These are phyloP conservation scores for Ilex asprella DNA, from an alignment of 257 asterid species.

Conservation along the genomic window DNA sequence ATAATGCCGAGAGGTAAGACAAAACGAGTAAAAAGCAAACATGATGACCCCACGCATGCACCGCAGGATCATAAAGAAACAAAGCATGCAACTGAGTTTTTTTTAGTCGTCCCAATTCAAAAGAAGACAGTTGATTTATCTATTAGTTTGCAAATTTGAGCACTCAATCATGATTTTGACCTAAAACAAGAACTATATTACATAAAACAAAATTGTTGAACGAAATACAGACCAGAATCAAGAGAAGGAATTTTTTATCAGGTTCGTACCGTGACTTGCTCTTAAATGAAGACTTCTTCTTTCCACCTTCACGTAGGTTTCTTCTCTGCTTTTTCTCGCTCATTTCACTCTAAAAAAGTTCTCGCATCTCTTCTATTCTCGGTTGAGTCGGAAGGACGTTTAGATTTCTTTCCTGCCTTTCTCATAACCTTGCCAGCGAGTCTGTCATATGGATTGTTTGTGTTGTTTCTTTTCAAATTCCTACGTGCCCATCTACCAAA, in stretches of 20 bases:
- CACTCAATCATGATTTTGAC: background rate
- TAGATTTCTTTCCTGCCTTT: slow-evolving; percentile 25
- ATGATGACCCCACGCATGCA: too few species aligned
- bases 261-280: slow-evolving; percentile 81
- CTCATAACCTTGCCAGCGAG: too few species aligned
- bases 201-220: background rate
- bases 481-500: too few species aligned
- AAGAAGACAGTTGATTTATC: too few species aligned
- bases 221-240: background rate
- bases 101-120: too few species aligned
- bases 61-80: too few species aligned
- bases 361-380: slow-evolving; percentile 74
- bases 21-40: too few species aligned
- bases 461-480: too few species aligned
- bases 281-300: slow-evolving; percentile 75
- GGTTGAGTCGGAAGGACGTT: slow-evolving; percentile 44
- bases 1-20: too few species aligned
- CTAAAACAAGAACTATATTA: background rate
- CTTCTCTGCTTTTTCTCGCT: slow-evolving; percentile 68
- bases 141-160: too few species aligned
- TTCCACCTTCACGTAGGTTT: slow-evolving; percentile 29
- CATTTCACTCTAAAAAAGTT: slow-evolving; percentile 81
- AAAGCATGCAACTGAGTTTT: too few species aligned
- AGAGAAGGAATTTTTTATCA: background rate
- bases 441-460: too few species aligned